Percentiles rank a stretch among this genome's conserved stretches.
phyloP scores from a whole-genome alignment of 176 grass and related monocot species.

The Pharus latifolius region DNA sequence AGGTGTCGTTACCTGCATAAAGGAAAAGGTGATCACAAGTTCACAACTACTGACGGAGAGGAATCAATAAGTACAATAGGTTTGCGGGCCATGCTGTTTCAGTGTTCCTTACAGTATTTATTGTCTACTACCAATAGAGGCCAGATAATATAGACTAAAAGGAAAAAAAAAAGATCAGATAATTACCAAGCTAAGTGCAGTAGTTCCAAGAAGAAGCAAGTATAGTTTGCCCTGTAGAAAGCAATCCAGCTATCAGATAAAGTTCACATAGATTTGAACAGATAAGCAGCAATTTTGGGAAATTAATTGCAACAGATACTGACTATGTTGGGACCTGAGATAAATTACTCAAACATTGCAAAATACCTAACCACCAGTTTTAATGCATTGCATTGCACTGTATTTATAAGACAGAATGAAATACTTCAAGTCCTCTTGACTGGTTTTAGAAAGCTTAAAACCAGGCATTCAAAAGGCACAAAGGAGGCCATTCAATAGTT shows the following conservation, averaged over 20 bases:
- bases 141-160: neutral
- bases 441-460: too few relatives aligned
- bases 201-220: constrained; percentile 90
- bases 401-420: too few relatives aligned
- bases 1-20: constrained; percentile 94
- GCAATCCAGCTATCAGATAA: constrained; percentile 22
- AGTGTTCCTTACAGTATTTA: neutral
- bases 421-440: too few relatives aligned
- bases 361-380: too few relatives aligned
- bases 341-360: neutral
- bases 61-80: neutral
- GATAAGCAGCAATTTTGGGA: neutral
- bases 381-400: too few relatives aligned
- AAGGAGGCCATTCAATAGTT: too few relatives aligned
- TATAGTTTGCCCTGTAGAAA: constrained; percentile 89
- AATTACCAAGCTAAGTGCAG: constrained; percentile 95
- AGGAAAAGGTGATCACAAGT: too few relatives aligned
- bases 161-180: neutral
- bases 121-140: neutral
- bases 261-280: neutral
- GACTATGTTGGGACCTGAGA: neutral
- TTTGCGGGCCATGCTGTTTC: too few relatives aligned
- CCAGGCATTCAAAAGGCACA: too few relatives aligned
- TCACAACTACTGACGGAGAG: too few relatives aligned
- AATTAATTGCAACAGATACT: neutral